phyloP scores from a whole-genome alignment of 306 rosid species.

The Psophocarpus tetragonolobus region DNA sequence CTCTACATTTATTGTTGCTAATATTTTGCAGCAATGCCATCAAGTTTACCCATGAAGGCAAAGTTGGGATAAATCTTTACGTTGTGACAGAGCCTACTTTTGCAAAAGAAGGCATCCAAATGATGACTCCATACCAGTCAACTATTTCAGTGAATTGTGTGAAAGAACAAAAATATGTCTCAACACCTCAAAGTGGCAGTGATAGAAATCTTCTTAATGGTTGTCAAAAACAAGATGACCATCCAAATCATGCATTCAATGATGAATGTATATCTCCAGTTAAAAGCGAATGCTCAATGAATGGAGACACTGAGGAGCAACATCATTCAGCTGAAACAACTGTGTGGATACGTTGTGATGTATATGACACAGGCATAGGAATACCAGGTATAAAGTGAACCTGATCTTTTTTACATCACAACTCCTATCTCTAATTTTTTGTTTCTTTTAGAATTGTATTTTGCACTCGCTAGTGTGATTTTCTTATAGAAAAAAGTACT shows the following conservation, averaged over 20 bases:
- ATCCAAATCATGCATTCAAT: conserved; percentile 37
- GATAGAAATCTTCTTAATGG: conserved; percentile 37
- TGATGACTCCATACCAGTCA: conserved; percentile 33
- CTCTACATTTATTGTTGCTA: background rate
- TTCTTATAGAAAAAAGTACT: background rate
- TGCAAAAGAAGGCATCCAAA: conserved; percentile 44
- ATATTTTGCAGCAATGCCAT: conserved; percentile 72
- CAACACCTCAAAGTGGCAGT: conserved; percentile 37
- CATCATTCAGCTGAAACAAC: conserved; percentile 50
- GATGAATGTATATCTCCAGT: conserved; percentile 49
- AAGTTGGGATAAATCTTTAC: conserved; percentile 71
- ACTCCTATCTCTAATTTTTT: background rate
- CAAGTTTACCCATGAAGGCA: conserved; percentile 90
- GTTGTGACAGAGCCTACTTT: conserved; percentile 52
- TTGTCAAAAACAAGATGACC: conserved; percentile 36
- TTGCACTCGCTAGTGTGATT: conserved; percentile 9
- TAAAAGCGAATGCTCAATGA: conserved; percentile 49
- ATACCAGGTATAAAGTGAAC: conserved; percentile 63
- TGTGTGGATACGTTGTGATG: conserved; percentile 83
- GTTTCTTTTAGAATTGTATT: background rate
- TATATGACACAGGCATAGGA: conserved; percentile 88
- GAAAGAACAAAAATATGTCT: conserved; percentile 49
- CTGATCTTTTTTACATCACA: background rate
- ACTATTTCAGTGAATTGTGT: conserved; percentile 37
- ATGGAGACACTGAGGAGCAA: conserved; percentile 50